Evolutionary conservation across 768 basidiomycete genomes (phyloP).

Genomic region (Suillus decipiens): DNA sequence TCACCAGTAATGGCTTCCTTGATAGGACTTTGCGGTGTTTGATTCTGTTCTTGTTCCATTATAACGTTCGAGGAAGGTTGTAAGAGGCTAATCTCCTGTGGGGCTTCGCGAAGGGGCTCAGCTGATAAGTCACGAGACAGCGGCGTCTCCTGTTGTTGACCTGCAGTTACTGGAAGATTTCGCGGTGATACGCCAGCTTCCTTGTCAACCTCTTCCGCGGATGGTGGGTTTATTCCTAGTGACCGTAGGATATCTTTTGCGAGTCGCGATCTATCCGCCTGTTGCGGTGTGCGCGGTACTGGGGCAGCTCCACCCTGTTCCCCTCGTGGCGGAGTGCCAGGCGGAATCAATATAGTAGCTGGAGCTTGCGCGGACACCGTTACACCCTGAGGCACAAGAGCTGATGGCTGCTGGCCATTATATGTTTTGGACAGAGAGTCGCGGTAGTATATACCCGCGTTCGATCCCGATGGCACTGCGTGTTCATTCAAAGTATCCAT

Average conservation of each 20-base stretch:
- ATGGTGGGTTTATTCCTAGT: constrained; percentile 33
- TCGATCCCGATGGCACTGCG: background rate
- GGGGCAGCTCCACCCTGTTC: background rate
- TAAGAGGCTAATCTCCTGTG: constrained; percentile 8
- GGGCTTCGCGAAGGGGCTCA: background rate
- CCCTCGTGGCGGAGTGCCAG: constrained; percentile 15
- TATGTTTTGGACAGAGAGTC: background rate
- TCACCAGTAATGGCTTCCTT: constrained; percentile 1
- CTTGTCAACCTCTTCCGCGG: constrained; percentile 5
- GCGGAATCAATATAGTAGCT: constrained; percentile 1
- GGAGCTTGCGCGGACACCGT: background rate
- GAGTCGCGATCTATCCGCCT: constrained; percentile 52
- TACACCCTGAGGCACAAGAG: constrained; percentile 10
- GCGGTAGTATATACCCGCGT: background rate
- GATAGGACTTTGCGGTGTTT: background rate
- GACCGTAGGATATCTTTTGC: constrained; percentile 60
- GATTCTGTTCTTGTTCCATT: constrained; percentile 1
- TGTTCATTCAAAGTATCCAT: too few species aligned
- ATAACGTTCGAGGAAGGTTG: background rate
- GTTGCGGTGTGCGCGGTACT: constrained; percentile 30
- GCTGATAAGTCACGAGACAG: background rate
- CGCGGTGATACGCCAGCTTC: background rate
- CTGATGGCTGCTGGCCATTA: constrained; percentile 11
- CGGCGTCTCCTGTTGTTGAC: background rate
- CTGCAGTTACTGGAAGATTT: background rate